phyloP scores from a whole-genome alignment of 169 alveolate genomes.

The Hammondia hammondi region DNA sequence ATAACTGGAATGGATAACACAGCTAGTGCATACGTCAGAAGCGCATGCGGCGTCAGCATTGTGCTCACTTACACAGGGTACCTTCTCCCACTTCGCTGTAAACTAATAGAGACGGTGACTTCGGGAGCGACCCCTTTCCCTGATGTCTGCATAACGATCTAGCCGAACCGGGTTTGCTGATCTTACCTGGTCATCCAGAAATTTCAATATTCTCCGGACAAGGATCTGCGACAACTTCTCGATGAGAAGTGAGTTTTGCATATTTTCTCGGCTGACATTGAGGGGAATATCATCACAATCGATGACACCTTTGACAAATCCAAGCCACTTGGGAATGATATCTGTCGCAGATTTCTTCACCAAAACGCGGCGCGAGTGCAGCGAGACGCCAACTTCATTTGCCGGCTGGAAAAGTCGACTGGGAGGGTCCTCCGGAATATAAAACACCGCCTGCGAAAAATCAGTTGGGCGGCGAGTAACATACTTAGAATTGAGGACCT shows the following conservation, averaged over 20 bases:
- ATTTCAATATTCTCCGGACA: slow-evolving; percentile 90
- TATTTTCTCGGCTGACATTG: slow-evolving; percentile 94
- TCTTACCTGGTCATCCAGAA: slow-evolving; percentile 90
- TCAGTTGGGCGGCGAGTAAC: no score
- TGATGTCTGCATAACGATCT: neutral
- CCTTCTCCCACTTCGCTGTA: neutral
- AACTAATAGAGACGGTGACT: neutral
- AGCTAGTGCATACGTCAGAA: no score
- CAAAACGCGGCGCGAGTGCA: slow-evolving; percentile 89
- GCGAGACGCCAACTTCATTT: slow-evolving; percentile 87
- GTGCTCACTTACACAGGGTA: neutral
- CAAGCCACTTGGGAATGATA: slow-evolving; percentile 94
- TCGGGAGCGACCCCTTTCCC: neutral
- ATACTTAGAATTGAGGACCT: no score
- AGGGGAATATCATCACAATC: slow-evolving; percentile 98
- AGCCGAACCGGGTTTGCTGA: neutral
- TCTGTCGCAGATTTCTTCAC: slow-evolving; percentile 92
- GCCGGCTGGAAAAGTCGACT: slow-evolving; percentile 86
- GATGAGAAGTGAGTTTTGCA: slow-evolving; percentile 87
- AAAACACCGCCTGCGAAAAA: slow-evolving; percentile 77
- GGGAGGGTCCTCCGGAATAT: slow-evolving; percentile 92
- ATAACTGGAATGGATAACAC: no score
- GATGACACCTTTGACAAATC: slow-evolving; percentile 96
- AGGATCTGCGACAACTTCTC: slow-evolving; percentile 90
- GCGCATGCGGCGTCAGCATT: no score